Base-by-base conservation (phyloP, 805 yeast genomes). In the Candida tammaniensis region DNA sequence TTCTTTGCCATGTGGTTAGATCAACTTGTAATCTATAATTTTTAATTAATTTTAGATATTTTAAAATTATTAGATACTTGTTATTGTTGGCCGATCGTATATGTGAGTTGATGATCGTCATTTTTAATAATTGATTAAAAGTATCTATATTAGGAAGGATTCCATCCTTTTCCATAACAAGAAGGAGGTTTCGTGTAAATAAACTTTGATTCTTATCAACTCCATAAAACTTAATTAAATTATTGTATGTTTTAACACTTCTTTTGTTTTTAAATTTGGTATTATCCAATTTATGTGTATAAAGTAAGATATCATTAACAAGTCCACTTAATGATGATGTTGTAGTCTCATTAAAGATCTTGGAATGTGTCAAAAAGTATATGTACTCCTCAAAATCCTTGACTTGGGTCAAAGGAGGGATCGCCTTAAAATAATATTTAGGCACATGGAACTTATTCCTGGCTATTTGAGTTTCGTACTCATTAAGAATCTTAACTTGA, bases 101-200 rank as follows among this genome's bases (percentile, higher is more conserved):
- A 11, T 47, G 46, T 3, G 64, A 46, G 40, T 67, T 70, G 11
- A 50, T 47, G 24, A 50, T 42, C 31, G 63, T 51, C 16, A 57
- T 43, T 30, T 57, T 58, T 22, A 67, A 43, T 26, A 66, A 50
- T 31, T 50, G 48, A 46, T 67, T 65, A 36, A 67, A 59, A 31
- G 72, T 67, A 29, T 61, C 62, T 21, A 61, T 52, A 39, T 65
- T 61, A 6, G 68, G 68, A n/a, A 41, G 40, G 31, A 61, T 64
- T 3, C 68, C 68, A 36, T 67, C 72, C 36, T 61, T 55, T 24
- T 58, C 46, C 71, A 68, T 65, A 18, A 64, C 68, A 23, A 68
- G 44, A 8, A 67, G 44, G 12, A 67, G 40, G 30, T 60, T 65
- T 17, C 69, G 42, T 4, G 71, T 66, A 47, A 67, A 66, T 11